phyloP scores from a whole-genome alignment of 257 asterid species.

The Jasminum sambac region DNA sequence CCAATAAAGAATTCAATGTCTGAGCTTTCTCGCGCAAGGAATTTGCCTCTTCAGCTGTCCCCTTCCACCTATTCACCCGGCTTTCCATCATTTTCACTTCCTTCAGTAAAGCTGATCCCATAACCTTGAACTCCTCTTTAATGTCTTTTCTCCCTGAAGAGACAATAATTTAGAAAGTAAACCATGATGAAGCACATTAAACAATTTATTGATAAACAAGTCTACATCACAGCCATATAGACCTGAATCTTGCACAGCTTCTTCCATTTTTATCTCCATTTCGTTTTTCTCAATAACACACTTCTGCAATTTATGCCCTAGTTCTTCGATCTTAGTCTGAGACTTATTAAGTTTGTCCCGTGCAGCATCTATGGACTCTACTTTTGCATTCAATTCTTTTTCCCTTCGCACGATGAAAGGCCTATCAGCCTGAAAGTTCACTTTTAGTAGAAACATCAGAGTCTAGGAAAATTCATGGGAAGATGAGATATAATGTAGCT shows the following conservation, averaged over 20 bases:
- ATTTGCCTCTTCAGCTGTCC: slow-evolving; percentile 78
- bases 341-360: slow-evolving; percentile 54
- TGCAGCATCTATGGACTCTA: slow-evolving; percentile 70
- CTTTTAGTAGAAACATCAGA: slow-evolving; percentile 33
- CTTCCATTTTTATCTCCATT: slow-evolving; percentile 84
- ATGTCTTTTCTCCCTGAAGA: slow-evolving; percentile 76
- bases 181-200: slow-evolving; percentile 20
- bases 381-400: slow-evolving; percentile 64
- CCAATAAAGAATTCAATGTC: slow-evolving; percentile 57
- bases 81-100: slow-evolving; percentile 86
- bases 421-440: slow-evolving; percentile 78
- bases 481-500: slow-evolving; percentile 29
- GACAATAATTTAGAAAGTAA: slow-evolving; percentile 27
- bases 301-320: slow-evolving; percentile 66
- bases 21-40: slow-evolving; percentile 72
- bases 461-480: slow-evolving; percentile 15
- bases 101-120: slow-evolving; percentile 87
- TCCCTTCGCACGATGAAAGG: slow-evolving; percentile 70
- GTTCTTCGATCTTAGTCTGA: slow-evolving; percentile 69
- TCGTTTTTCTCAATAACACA: slow-evolving; percentile 70
- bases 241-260: slow-evolving; percentile 90
- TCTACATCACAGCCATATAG: slow-evolving; percentile 27
- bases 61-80: slow-evolving; percentile 82
- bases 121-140: slow-evolving; percentile 84
- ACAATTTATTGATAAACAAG: slow-evolving; percentile 17